A percentile compares a stretch with the other conserved stretches of the same genome.
Conservation (phyloP, 768 basidiomycete species). For the Cyathus striatus region DNA sequence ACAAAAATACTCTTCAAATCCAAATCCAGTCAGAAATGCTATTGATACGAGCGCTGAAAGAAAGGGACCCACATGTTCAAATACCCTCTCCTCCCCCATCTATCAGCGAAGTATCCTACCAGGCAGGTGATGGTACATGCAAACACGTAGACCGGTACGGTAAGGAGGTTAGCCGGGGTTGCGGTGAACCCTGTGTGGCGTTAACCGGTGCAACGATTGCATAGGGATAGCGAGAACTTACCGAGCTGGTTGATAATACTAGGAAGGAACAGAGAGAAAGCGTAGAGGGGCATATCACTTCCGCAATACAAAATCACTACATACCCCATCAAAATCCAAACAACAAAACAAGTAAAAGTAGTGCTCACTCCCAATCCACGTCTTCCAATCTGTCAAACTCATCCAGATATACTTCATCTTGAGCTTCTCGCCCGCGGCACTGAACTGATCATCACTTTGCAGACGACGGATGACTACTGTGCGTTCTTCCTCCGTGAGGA, state of each 20-base stretch:
- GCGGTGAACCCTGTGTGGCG: constrained; percentile 59
- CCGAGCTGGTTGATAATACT: constrained; percentile 69
- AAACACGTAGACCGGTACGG: constrained; percentile 70
- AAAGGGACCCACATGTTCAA: constrained; percentile 56
- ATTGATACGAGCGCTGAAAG: no score
- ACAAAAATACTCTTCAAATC: constrained; percentile 26
- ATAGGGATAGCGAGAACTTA: constrained; percentile 1
- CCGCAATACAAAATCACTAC: constrained; percentile 55
- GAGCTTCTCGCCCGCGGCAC: constrained; percentile 65
- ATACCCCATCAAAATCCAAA: background rate
- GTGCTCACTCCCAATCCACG: constrained; percentile 59
- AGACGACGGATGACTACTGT: constrained; percentile 61
- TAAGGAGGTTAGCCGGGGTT: constrained; percentile 69
- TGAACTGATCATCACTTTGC: constrained; percentile 65
- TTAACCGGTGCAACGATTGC: constrained; percentile 3
- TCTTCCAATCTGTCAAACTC: constrained; percentile 70
- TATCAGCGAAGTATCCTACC: constrained; percentile 62
- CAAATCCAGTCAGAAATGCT: no score
- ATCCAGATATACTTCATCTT: constrained; percentile 51
- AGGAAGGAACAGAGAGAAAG: constrained; percentile 74
- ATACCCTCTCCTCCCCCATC: constrained; percentile 51
- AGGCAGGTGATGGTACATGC: constrained; percentile 64
- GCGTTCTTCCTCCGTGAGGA: constrained; percentile 67
- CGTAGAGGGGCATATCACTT: constrained; percentile 64
- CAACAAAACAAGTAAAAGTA: no score